Evolutionary conservation across 2,329 filamentous ascomycete species (phyloP), one percentile per base, ranked within the genome.

Genomic region (Colletotrichum caudatum): DNA sequence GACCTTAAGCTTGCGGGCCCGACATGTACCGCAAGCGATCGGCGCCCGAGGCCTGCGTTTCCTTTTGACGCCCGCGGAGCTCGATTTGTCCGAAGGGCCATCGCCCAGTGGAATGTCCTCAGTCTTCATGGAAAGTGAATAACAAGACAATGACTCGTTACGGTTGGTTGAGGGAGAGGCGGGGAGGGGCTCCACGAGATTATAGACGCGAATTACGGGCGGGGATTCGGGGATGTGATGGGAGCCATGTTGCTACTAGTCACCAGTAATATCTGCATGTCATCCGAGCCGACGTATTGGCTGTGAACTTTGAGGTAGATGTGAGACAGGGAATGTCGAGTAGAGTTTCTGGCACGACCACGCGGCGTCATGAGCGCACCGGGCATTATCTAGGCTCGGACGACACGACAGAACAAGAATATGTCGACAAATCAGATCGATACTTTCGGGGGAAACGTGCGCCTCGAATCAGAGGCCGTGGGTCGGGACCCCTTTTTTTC

Each of bases 1-100:
- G 41, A 72, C 72, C 72, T 73, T 73, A 26, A 73, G 61, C 48
- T 73, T 73, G 26, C 72, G 72, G 20, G 69, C 60, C 18, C 72
- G 64, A 33, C 72, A 73, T 29, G 72, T 72, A 14, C 69, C 72
- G 39, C 72, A 73, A 4, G 69, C 72, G 2, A 71, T 48, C 7
- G 72, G 61, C 26, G 69, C 69, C 16, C 72, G 69, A 46, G 69
- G 69, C 18, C 61, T 44, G 20, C 72, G 63, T 18, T 73, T 73
- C 5, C 69, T 72, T 65, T 72, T 73, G 39, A 67, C 54, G 4
- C 46, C 44, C 4, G 64, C 56, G n/a, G 70, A 41, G 23, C 48
- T 48, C 50, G 62, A 51, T 57, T 66, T 64, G n/a, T 62, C 62
- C 41, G 70, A 70, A 16, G 58, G 39, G 33, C 44, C 39, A 35